Evolutionary conservation across 352 stramenopile species (phyloP).

Genomic region (Globisporangium iwayamae): DNA sequence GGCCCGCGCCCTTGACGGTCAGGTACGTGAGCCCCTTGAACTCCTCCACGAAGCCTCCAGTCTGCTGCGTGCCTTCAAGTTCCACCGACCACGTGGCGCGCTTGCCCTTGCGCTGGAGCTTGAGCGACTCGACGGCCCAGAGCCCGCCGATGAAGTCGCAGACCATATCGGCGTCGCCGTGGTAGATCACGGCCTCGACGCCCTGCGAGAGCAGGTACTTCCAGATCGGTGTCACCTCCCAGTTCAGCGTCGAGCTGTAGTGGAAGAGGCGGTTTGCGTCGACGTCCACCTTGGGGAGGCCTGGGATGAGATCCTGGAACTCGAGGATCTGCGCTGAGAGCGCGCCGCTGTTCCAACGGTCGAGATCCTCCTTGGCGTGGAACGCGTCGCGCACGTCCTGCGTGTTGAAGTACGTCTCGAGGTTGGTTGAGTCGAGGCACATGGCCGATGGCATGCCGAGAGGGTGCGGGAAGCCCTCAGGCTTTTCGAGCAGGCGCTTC

Average conservation of each 20-base stretch:
- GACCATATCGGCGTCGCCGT: slow-evolving; percentile 64
- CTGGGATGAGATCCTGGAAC: slow-evolving; percentile 11
- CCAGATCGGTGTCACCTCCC: slow-evolving; percentile 57
- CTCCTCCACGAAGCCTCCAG: slow-evolving; percentile 76
- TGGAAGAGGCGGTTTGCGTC: slow-evolving; percentile 20
- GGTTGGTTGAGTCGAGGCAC: slow-evolving; percentile 50
- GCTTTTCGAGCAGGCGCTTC: slow-evolving; percentile 23
- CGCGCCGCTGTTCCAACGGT: slow-evolving; percentile 35
- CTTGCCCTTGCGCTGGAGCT: slow-evolving; percentile 35
- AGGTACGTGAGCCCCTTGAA: slow-evolving; percentile 86
- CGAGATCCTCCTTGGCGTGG: slow-evolving; percentile 55
- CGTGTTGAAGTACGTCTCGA: slow-evolving; percentile 72
- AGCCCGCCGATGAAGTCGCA: slow-evolving; percentile 65
- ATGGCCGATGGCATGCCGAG: slow-evolving; percentile 74
- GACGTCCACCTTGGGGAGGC: slow-evolving; percentile 22
- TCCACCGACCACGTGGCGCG: slow-evolving; percentile 40
- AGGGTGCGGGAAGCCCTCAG: slow-evolving; percentile 36
- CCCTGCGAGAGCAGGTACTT: slow-evolving; percentile 40
- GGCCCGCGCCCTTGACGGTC: slow-evolving; percentile 89
- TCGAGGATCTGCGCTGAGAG: slow-evolving; percentile 22
- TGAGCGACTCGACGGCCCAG: slow-evolving; percentile 66
- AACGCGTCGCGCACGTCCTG: slow-evolving; percentile 72
- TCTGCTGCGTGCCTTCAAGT: slow-evolving; percentile 46
- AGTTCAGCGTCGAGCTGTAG: slow-evolving; percentile 32
- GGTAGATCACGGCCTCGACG: slow-evolving; percentile 62